Evolutionary conservation across 192 early-diverging fungal genomes (phyloP).

Genomic region (Backusella tarrabulga): DNA sequence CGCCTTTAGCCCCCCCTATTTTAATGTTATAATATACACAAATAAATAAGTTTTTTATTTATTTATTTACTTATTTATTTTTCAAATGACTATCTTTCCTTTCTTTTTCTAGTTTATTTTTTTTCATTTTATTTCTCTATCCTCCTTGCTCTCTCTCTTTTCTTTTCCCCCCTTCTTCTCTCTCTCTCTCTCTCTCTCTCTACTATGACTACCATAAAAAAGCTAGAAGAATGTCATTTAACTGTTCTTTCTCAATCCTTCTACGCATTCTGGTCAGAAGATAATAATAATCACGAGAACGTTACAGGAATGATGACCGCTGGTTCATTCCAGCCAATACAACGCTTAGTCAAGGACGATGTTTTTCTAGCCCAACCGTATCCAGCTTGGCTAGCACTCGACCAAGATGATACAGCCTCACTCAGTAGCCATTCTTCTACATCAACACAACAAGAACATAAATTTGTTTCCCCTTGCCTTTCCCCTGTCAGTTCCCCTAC

Average conservation of each 20-base stretch:
- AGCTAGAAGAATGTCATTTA: neutral
- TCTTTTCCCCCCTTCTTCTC: neutral
- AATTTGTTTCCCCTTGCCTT: neutral
- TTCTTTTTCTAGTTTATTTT: neutral
- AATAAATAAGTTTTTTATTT: neutral
- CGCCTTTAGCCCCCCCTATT: neutral
- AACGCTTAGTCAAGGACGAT: conserved; percentile 15
- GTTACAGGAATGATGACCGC: neutral
- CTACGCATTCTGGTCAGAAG: conserved; percentile 7
- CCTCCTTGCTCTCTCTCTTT: neutral
- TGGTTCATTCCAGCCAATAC: conserved; percentile 2
- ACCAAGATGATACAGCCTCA: conserved; percentile 17
- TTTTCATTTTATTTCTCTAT: neutral
- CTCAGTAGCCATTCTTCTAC: conserved; percentile 14
- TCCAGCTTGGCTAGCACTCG: neutral
- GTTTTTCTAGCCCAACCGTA: conserved; percentile 17
- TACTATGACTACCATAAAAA: neutral
- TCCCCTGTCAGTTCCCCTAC: conserved; percentile 19
- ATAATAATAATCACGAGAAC: conserved; percentile 16
- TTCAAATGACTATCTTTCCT: neutral
- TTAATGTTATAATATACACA: neutral
- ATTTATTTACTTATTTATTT: neutral
- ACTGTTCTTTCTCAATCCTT: conserved; percentile 5
- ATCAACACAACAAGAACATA: conserved; percentile 11
- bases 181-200: neutral